phyloP scores from a whole-genome alignment of 176 grass and related monocot genomes.

The Triticum turgidum region DNA sequence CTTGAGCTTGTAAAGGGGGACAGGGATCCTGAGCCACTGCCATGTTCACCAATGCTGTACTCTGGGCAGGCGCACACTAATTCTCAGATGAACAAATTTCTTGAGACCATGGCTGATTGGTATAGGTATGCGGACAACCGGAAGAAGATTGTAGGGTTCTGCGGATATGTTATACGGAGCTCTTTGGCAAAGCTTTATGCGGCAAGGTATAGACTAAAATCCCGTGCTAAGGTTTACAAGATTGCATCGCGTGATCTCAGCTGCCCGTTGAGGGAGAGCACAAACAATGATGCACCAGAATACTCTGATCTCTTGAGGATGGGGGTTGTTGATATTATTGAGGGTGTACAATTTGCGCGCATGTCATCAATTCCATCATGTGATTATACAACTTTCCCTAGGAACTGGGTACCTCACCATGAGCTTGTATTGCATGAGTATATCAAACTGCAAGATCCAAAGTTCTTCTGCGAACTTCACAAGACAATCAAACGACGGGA shows the following conservation, averaged over 20 bases:
- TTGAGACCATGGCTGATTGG: slow-evolving; percentile 96
- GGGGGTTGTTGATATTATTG: slow-evolving; percentile 89
- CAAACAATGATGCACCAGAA: slow-evolving; percentile 84
- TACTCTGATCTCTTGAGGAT: slow-evolving; percentile 96
- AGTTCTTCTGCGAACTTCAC: slow-evolving; percentile 80
- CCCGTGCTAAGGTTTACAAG: slow-evolving; percentile 92
- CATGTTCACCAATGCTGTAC: slow-evolving; percentile 81
- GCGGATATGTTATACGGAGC: slow-evolving; percentile 85
- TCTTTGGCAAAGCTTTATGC: slow-evolving; percentile 92
- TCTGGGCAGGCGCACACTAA: slow-evolving; percentile 94
- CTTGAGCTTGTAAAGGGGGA: slow-evolving; percentile 97
- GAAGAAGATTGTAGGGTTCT: slow-evolving; percentile 93
- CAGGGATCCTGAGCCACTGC: slow-evolving; percentile 78
- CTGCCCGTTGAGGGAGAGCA: slow-evolving; percentile 71
- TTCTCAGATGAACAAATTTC: slow-evolving; percentile 99
- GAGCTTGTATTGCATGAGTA: slow-evolving; percentile 78
- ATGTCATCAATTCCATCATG: slow-evolving; percentile 90
- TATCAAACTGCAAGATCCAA: slow-evolving; percentile 91
- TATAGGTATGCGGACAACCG: slow-evolving; percentile 91
- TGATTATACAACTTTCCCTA: slow-evolving; percentile 86
- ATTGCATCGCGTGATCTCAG: slow-evolving; percentile 93
- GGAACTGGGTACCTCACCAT: slow-evolving; percentile 82
- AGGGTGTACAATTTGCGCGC: slow-evolving; percentile 86
- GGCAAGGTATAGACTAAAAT: slow-evolving; percentile 90
- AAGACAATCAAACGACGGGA: slow-evolving; percentile 69